Evolutionary conservation across 129 eudicot genomes (phyloP).

Genomic region (Pseudognaphalium luteoalbum): DNA sequence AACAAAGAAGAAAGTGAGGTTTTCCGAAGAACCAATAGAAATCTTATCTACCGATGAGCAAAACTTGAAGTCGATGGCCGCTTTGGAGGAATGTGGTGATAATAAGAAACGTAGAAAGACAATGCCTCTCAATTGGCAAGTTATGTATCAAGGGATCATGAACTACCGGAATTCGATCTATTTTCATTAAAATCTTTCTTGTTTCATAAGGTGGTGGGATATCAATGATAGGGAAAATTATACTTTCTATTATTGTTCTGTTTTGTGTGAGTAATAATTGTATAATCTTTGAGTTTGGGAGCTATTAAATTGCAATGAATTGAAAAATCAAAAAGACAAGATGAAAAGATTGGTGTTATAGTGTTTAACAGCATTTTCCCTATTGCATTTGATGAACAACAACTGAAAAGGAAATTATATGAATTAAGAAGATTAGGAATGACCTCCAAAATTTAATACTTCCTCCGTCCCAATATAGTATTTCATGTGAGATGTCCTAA

Average conservation of each 20-base stretch:
- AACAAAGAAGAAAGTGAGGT: conserved; percentile 73
- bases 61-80: background rate
- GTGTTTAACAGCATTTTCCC: background rate
- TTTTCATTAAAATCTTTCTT: conserved; percentile 21
- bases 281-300: conserved; percentile 1
- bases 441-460: background rate
- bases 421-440: too few relatives aligned
- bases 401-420: too few relatives aligned
- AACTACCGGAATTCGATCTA: conserved; percentile 43
- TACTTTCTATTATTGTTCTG: background rate
- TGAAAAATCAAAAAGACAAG: too few relatives aligned
- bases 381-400: background rate
- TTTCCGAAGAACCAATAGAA: conserved; percentile 29
- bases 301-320: background rate
- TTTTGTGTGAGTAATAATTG: background rate
- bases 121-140: conserved; percentile 84
- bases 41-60: conserved; percentile 15
- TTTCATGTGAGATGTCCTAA: too few relatives aligned
- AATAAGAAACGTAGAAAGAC: conserved; percentile 37
- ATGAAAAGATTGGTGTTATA: too few relatives aligned
- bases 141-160: conserved; percentile 74
- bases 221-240: conserved; percentile 36
- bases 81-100: conserved; percentile 20
- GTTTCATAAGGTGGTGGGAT: conserved; percentile 30
- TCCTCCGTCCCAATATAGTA: too few relatives aligned